Percentiles rank a stretch among this genome's conserved stretches.
Evolutionary conservation across 2,329 filamentous ascomycete genomes (phyloP).

Genomic region (Cordyceps javanica): DNA sequence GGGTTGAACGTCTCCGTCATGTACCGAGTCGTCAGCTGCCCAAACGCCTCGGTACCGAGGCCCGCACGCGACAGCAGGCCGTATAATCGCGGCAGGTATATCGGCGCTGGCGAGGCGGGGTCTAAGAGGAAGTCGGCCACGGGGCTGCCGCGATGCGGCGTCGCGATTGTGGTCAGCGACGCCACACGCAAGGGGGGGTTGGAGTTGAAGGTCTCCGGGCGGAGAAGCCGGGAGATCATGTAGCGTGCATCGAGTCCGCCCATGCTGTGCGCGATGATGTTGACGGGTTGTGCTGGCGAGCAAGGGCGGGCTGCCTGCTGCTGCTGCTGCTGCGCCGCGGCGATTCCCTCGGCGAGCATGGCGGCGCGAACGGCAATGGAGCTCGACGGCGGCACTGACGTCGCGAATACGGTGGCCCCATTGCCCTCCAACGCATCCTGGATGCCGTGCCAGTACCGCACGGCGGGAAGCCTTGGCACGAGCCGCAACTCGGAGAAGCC

Average conservation of each 20-base stretch:
- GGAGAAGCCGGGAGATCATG: conserved; percentile 52
- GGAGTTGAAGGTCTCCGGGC: no score
- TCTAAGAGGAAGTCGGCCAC: conserved; percentile 50
- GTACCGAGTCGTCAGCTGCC: conserved; percentile 53
- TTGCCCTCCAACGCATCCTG: conserved; percentile 48
- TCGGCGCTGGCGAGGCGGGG: conserved; percentile 32
- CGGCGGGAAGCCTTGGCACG: conserved; percentile 44
- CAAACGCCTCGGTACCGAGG: conserved; percentile 53
- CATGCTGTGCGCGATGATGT: conserved; percentile 69
- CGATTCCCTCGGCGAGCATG: conserved; percentile 50
- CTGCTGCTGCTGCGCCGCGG: conserved; percentile 23
- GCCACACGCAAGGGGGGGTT: conserved; percentile 36
- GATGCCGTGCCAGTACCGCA: conserved; percentile 62
- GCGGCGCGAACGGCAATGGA: conserved; percentile 56
- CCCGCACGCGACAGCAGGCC: conserved; percentile 43
- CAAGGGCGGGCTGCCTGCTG: conserved; percentile 6
- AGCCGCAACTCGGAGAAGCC: conserved; percentile 55
- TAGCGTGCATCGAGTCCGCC: conserved; percentile 59
- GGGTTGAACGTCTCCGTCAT: conserved; percentile 56
- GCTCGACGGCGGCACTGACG: conserved; percentile 55
- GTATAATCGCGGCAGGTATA: conserved; percentile 50
- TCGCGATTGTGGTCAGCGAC: conserved; percentile 49
- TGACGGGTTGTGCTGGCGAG: conserved; percentile 51
- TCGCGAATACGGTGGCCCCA: conserved; percentile 50
- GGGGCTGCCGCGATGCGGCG: conserved; percentile 48